Evolutionary conservation across 495 filamentous ascomycete species (phyloP).

Genomic region (Xylaria acuta): DNA sequence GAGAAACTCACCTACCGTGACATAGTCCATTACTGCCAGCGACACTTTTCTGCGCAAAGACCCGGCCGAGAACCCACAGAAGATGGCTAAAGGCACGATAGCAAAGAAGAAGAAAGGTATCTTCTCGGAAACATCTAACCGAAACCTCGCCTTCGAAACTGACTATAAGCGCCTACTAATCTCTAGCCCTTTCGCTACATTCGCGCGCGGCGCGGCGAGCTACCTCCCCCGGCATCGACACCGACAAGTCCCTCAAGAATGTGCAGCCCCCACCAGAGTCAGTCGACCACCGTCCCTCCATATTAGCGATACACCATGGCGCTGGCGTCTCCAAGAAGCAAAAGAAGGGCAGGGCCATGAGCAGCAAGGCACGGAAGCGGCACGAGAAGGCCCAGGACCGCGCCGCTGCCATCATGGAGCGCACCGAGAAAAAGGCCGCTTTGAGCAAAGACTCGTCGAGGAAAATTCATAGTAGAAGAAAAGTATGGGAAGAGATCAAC

Average conservation of each 20-base stretch:
- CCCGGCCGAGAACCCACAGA: background rate
- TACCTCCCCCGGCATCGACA: conserved; percentile 71
- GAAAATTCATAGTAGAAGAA: conserved; percentile 61
- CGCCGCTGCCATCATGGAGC: conserved; percentile 73
- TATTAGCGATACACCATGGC: conserved; percentile 65
- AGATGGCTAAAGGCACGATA: conserved; percentile 51
- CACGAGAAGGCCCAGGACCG: conserved; percentile 76
- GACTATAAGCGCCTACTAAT: conserved; percentile 22
- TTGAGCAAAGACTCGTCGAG: conserved; percentile 68
- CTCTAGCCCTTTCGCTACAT: conserved; percentile 58
- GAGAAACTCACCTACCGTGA: background rate
- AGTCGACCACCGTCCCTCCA: conserved; percentile 58
- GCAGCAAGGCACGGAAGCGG: conserved; percentile 68
- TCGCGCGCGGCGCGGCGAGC: conserved; percentile 78
- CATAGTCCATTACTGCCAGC: background rate
- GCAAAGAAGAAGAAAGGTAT: conserved; percentile 49
- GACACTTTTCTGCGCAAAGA: background rate
- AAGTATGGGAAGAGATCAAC: conserved; percentile 67
- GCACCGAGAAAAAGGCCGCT: conserved; percentile 70
- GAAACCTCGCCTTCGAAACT: conserved; percentile 9
- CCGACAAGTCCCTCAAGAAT: conserved; percentile 75
- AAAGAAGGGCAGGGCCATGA: conserved; percentile 67
- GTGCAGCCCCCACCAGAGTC: conserved; percentile 62
- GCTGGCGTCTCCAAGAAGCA: conserved; percentile 69
- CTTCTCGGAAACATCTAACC: background rate